Percentiles rank a stretch among this genome's conserved stretches.
Conservation (phyloP, 805 yeast species). For the Wickerhamiella azymoides region DNA sequence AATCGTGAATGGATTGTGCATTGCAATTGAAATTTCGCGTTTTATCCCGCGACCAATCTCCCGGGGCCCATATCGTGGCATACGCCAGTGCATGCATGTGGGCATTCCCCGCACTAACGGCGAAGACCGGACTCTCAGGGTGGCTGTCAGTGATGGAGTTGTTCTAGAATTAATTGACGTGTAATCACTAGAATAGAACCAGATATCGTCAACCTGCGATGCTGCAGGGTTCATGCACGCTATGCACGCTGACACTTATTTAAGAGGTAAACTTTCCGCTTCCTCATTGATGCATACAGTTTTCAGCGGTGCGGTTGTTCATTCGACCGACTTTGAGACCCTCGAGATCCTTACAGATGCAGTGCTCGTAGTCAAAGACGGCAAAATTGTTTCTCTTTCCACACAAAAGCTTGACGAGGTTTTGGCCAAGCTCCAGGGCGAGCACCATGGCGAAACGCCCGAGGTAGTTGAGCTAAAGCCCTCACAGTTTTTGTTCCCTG, state of each 20-base stretch:
- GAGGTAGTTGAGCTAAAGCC: constrained; percentile 2
- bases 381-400: constrained; percentile 13
- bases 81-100: too few species aligned
- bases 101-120: too few species aligned
- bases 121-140: too few species aligned
- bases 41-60: background rate
- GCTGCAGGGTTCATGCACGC: background rate
- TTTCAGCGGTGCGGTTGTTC: constrained; percentile 13
- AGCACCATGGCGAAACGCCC: constrained; percentile 3
- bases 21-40: background rate
- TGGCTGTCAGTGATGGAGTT: too few species aligned
- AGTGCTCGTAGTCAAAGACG: constrained; percentile 33
- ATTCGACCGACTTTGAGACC: constrained; percentile 6
- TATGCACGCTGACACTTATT: background rate
- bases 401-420: constrained; percentile 3
- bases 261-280: background rate
- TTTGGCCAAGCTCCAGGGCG: background rate
- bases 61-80: background rate
- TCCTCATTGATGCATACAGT: background rate
- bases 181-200: too few species aligned
- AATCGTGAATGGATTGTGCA: background rate
- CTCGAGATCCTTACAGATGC: constrained; percentile 44
- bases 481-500: constrained; percentile 56
- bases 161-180: too few species aligned
- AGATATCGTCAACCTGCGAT: too few species aligned